phyloP scores from a whole-genome alignment of 2,329 filamentous ascomycete genomes.

The Trichoderma gracile region DNA sequence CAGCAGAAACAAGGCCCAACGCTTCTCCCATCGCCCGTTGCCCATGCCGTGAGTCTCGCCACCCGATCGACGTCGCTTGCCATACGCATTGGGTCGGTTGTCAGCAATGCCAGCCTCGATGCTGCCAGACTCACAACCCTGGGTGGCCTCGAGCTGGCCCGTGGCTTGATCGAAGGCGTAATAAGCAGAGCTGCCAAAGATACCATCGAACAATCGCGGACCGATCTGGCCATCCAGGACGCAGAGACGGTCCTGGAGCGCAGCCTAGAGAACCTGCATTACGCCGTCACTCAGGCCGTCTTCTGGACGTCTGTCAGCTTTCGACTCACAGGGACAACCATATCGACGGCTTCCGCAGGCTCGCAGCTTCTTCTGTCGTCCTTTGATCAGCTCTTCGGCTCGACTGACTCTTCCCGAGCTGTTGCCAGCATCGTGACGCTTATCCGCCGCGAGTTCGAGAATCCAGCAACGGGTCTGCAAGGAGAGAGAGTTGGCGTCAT shows the following conservation, averaged over 20 bases:
- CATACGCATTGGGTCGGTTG: conserved; percentile 54
- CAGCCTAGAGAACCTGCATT: conserved; percentile 58
- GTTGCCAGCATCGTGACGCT: conserved; percentile 67
- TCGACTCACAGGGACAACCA: conserved; percentile 56
- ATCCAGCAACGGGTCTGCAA: conserved; percentile 59
- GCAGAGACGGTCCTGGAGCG: conserved; percentile 59
- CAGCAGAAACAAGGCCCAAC: conserved; percentile 39
- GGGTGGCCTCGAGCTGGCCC: conserved; percentile 58
- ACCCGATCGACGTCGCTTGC: conserved; percentile 61
- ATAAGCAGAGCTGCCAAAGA: conserved; percentile 55
- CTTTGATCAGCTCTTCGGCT: conserved; percentile 65
- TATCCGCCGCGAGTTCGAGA: conserved; percentile 64
- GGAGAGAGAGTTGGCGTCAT: conserved; percentile 61
- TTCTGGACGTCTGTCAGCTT: conserved; percentile 65
- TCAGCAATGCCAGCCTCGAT: conserved; percentile 54
- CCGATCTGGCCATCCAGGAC: conserved; percentile 51
- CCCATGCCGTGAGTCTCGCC: conserved; percentile 60
- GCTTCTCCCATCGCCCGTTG: conserved; percentile 58
- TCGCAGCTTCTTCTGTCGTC: conserved; percentile 60
- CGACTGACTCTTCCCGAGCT: conserved; percentile 67
- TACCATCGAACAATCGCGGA: conserved; percentile 46
- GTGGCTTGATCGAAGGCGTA: conserved; percentile 56
- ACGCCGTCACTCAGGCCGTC: conserved; percentile 58
- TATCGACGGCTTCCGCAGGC: conserved; percentile 56
- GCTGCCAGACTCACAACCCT: conserved; percentile 58